Evolutionary conservation across 352 stramenopile genomes (phyloP).

Genomic region (Thalassiosira exigua): DNA sequence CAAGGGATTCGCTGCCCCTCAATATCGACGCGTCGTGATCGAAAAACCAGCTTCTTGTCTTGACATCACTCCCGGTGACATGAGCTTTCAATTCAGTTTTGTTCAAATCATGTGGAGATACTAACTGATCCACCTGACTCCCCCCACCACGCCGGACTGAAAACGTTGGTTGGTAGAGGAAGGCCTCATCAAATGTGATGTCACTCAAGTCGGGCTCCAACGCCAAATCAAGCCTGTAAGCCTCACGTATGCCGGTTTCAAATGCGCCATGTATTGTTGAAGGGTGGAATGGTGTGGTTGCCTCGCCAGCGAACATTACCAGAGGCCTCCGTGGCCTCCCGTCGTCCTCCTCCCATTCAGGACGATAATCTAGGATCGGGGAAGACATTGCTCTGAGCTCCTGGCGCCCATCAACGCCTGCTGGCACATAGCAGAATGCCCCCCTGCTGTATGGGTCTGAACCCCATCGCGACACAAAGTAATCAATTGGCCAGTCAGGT

Average conservation of each 20-base stretch:
- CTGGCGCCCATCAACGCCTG: slow-evolving; percentile 74
- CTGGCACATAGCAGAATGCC: slow-evolving; percentile 84
- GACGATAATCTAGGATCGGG: slow-evolving; percentile 63
- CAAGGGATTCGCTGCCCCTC: slow-evolving; percentile 49
- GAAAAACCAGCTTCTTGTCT: slow-evolving; percentile 28
- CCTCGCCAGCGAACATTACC: slow-evolving; percentile 88
- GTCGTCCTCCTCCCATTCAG: slow-evolving; percentile 30
- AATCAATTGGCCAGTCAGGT: slow-evolving; percentile 79
- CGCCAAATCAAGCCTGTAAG: slow-evolving; percentile 82
- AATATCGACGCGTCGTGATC: slow-evolving; percentile 53
- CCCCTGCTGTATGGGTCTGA: slow-evolving; percentile 74
- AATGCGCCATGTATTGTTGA: slow-evolving; percentile 87
- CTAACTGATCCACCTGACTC: too few species aligned
- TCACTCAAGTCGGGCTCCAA: slow-evolving; percentile 62
- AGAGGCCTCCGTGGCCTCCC: slow-evolving; percentile 46
- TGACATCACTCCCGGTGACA: neutral
- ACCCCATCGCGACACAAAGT: slow-evolving; percentile 85
- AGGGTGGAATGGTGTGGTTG: slow-evolving; percentile 86
- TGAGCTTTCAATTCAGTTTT: too few species aligned
- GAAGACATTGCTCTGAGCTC: slow-evolving; percentile 70
- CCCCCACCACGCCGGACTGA: slow-evolving; percentile 16
- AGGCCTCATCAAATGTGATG: slow-evolving; percentile 70
- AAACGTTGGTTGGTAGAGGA: slow-evolving; percentile 78
- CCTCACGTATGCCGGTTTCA: slow-evolving; percentile 86
- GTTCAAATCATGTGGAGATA: too few species aligned